A percentile compares a stretch with the other conserved stretches of the same genome.
Evolutionary conservation across 2,329 filamentous ascomycete species (phyloP).

Genomic region (Trichoderma sp.): DNA sequence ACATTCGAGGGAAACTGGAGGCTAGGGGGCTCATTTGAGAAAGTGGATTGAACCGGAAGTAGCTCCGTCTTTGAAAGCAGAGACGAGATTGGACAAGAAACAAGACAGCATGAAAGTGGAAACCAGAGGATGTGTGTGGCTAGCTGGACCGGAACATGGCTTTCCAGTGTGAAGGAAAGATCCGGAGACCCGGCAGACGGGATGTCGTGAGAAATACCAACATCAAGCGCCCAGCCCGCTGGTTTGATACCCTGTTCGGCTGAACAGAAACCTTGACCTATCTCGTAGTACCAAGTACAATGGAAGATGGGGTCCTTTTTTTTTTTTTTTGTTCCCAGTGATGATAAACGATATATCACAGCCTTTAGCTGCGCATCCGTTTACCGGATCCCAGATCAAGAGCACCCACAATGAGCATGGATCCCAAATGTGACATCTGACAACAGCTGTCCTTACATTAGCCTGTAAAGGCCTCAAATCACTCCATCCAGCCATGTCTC

Average conservation of each 20-base stretch:
- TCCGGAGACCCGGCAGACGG: conserved; percentile 13
- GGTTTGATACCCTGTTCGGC: not conserved
- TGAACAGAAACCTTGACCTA: not conserved
- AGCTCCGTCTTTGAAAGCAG: not conserved
- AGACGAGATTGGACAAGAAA: not conserved
- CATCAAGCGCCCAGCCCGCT: not conserved
- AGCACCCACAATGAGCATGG: not conserved
- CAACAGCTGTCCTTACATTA: not conserved
- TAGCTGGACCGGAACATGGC: conserved; percentile 14
- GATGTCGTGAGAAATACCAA: not conserved
- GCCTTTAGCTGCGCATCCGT: not conserved
- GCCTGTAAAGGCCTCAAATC: not conserved
- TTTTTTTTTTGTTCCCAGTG: not conserved
- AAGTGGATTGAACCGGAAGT: not conserved
- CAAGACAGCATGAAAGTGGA: conserved; percentile 13
- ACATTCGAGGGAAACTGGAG: not conserved
- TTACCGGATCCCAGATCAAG: not conserved
- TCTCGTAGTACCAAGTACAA: not conserved
- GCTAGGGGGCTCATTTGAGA: not conserved
- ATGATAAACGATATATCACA: not conserved
- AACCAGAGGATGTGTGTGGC: not conserved
- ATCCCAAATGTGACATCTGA: not conserved
- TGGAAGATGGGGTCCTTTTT: not conserved
- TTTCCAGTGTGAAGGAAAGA: not conserved
- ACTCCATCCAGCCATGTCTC: not conserved